Evolutionary conservation across 176 grass and related monocot genomes (phyloP).

Genomic region (Otatea glauca): DNA sequence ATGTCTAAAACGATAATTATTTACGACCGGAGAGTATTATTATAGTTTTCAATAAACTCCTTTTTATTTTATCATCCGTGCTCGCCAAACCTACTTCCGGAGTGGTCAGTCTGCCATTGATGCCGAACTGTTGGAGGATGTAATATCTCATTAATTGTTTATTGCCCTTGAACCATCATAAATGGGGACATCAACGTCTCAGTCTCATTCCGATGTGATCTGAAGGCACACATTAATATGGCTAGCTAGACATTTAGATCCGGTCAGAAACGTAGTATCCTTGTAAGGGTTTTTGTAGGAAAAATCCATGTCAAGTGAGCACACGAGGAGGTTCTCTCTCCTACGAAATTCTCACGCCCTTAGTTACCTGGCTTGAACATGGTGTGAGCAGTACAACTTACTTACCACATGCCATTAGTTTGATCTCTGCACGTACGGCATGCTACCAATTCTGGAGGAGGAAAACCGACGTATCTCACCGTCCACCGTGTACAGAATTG

Average conservation of each 20-base stretch:
- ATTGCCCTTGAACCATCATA: background rate
- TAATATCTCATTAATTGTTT: background rate
- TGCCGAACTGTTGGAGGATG: background rate
- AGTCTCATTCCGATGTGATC: background rate
- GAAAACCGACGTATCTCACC: background rate
- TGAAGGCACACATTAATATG: background rate
- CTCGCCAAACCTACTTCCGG: background rate
- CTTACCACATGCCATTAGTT: background rate
- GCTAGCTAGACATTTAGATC: background rate
- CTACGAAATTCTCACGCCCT: background rate
- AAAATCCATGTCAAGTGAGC: no score
- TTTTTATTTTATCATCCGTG: background rate
- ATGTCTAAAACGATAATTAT: no score
- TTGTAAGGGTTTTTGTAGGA: no score
- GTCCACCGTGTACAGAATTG: no score
- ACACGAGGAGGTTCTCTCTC: no score
- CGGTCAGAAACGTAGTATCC: no score
- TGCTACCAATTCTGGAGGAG: background rate
- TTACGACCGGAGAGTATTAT: no score
- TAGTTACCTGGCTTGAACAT: background rate
- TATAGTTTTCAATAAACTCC: background rate
- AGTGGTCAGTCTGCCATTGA: background rate
- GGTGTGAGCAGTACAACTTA: background rate
- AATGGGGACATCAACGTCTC: background rate
- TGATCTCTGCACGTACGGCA: background rate